Percentiles rank a stretch among this genome's conserved stretches.
Evolutionary conservation across 108 stramenopile species (phyloP).

Genomic region (Asterionellopsis glacialis): DNA sequence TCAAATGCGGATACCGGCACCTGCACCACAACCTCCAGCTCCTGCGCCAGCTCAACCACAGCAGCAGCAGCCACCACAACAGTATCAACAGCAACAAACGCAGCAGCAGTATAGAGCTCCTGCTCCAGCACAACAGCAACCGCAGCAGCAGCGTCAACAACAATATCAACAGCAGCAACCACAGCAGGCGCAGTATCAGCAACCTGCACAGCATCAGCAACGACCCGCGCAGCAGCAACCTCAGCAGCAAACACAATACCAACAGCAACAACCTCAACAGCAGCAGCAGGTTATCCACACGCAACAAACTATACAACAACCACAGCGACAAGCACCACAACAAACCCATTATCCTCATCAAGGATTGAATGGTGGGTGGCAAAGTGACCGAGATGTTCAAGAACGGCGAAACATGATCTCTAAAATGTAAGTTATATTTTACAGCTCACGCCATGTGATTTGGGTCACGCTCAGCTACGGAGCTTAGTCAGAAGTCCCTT

Average conservation of each 20-base stretch:
- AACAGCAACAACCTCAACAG: constrained; percentile 14
- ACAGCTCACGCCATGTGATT: neutral
- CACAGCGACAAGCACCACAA: constrained; percentile 28
- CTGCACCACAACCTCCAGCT: constrained; percentile 16
- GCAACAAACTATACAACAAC: constrained; percentile 14
- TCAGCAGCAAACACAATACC: constrained; percentile 20
- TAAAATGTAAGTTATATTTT: constrained; percentile 70
- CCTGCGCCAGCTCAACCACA: neutral
- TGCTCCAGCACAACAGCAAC: constrained; percentile 27
- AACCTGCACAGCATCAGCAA: constrained; percentile 20
- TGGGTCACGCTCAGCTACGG: constrained; percentile 1
- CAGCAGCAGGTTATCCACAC: constrained; percentile 11
- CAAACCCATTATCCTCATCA: constrained; percentile 43
- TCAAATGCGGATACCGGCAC: constrained; percentile 3
- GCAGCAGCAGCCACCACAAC: constrained; percentile 12
- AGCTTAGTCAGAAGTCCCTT: constrained; percentile 1
- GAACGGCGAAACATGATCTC: constrained; percentile 92
- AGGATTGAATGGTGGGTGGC: constrained; percentile 88
- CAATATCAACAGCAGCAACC: constrained; percentile 22
- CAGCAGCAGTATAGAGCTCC: constrained; percentile 21
- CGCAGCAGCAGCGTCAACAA: constrained; percentile 35
- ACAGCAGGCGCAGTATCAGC: constrained; percentile 34
- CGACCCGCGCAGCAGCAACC: constrained; percentile 7
- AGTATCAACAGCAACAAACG: constrained; percentile 11
- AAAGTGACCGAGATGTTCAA: constrained; percentile 82